Conservation (phyloP, 441 rosid species). For the Breynia disticha region DNA sequence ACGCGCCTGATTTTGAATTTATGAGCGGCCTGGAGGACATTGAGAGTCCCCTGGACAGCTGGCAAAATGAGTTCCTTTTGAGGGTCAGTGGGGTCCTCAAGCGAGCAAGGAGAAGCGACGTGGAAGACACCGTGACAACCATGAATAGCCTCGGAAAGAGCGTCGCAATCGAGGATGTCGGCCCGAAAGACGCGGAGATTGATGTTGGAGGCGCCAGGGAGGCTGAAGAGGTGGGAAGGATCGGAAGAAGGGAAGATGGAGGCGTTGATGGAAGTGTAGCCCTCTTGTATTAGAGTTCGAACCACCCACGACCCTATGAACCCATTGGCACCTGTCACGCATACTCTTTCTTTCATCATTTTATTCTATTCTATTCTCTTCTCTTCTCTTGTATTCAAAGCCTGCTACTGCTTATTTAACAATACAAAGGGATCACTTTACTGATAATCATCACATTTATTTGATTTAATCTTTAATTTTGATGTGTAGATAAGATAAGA, state of each 20-base stretch:
- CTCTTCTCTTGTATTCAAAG: too few species aligned
- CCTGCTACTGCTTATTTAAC: too few species aligned
- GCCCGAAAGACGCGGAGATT: slow-evolving; percentile 41
- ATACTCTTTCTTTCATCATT: slow-evolving; percentile 40
- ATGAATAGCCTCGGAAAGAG: slow-evolving; percentile 44
- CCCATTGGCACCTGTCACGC: slow-evolving; percentile 86
- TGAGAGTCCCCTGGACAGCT: slow-evolving; percentile 74
- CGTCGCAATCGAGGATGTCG: slow-evolving; percentile 47
- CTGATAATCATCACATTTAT: too few species aligned
- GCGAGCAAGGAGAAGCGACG: slow-evolving; percentile 76
- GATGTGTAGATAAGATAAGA: too few species aligned
- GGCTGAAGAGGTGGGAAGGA: slow-evolving; percentile 43
- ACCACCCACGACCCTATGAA: slow-evolving; percentile 80
- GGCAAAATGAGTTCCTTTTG: slow-evolving; percentile 57
- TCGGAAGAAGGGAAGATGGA: slow-evolving; percentile 53
- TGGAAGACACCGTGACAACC: slow-evolving; percentile 81
- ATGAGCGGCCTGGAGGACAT: slow-evolving; percentile 57
- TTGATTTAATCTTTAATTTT: too few species aligned
- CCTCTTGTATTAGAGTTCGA: slow-evolving; percentile 37
- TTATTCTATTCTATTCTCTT: not conserved
- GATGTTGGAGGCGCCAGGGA: slow-evolving; percentile 31
- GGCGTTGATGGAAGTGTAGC: slow-evolving; percentile 59
- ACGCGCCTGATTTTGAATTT: slow-evolving; percentile 46
- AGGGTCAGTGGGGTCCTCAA: slow-evolving; percentile 57
- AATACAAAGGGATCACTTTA: too few species aligned